Evolutionary conservation across 495 filamentous ascomycete genomes (phyloP).

Genomic region (Penicillium fimorum): DNA sequence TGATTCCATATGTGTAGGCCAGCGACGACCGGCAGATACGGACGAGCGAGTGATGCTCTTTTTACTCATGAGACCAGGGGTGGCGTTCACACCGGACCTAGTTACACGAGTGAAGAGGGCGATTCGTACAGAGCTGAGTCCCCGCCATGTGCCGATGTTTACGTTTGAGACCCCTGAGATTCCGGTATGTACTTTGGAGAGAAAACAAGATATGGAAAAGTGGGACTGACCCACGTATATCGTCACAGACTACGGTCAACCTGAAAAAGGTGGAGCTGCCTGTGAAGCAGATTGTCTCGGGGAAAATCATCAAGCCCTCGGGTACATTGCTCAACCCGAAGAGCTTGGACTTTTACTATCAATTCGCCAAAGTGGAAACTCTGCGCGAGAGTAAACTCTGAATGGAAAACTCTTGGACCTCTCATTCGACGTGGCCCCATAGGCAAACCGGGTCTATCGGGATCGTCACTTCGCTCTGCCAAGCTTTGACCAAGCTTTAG

Average conservation of each 20-base stretch:
- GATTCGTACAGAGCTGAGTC: constrained; percentile 62
- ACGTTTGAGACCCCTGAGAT: constrained; percentile 79
- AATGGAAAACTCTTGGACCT: constrained; percentile 5
- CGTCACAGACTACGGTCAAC: constrained; percentile 69
- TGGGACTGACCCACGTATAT: constrained; percentile 8
- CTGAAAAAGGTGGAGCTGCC: constrained; percentile 83
- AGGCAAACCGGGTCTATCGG: constrained; percentile 12
- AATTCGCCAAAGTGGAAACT: constrained; percentile 75
- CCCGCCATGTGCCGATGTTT: constrained; percentile 73
- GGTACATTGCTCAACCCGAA: constrained; percentile 75
- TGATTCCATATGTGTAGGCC: constrained; percentile 75
- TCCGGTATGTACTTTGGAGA: constrained; percentile 55
- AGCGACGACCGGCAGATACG: constrained; percentile 61
- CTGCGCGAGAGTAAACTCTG: constrained; percentile 36
- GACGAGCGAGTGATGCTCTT: constrained; percentile 79
- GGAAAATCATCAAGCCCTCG: constrained; percentile 68
- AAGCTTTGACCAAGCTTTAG: constrained; percentile 32
- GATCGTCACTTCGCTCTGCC: constrained; percentile 14
- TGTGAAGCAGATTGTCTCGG: constrained; percentile 81
- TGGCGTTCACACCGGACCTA: constrained; percentile 52
- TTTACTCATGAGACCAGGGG: constrained; percentile 54
- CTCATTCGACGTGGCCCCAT: constrained; percentile 15
- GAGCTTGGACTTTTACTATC: constrained; percentile 74
- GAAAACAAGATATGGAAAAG: neutral
- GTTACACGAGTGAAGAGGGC: constrained; percentile 59